A percentile compares a stretch with the other conserved stretches of the same genome.
Evolutionary conservation across 1,139 yeast genomes (phyloP).

Genomic region (Yarrowia galli): DNA sequence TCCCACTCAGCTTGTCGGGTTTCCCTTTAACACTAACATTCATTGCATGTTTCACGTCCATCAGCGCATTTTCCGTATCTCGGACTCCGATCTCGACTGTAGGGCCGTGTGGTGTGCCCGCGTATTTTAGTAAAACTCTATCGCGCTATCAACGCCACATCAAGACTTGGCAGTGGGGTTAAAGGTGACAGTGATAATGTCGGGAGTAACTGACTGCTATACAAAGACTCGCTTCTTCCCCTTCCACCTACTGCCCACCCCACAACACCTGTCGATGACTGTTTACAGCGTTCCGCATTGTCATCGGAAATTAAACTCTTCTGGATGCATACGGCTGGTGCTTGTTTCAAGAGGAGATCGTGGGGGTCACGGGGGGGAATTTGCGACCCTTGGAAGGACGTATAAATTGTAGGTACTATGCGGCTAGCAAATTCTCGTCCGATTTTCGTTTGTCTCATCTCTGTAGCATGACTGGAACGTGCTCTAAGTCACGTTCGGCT

Average conservation of each 20-base stretch:
- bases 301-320: conserved; percentile 7
- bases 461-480: not conserved
- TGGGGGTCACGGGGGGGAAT: not conserved
- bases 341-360: not conserved
- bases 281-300: not conserved
- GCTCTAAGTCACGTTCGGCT: not conserved
- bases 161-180: not conserved
- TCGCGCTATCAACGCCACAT: conserved; percentile 7
- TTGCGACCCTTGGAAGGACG: not conserved
- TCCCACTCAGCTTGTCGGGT: too few relatives aligned
- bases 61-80: not conserved
- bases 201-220: not conserved
- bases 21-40: too few relatives aligned
- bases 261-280: too few relatives aligned
- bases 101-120: conserved; percentile 28
- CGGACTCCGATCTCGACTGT: conserved; percentile 10
- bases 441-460: not conserved
- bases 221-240: not conserved
- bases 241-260: not conserved
- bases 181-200: not conserved
- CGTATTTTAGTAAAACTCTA: conserved; percentile 3
- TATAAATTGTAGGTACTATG: too few relatives aligned
- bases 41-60: not conserved
- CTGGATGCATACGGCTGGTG: conserved; percentile 8
- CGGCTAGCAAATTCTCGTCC: not conserved